Base-by-base conservation (phyloP, 805 yeast species). In the Myxozyma geophila region DNA sequence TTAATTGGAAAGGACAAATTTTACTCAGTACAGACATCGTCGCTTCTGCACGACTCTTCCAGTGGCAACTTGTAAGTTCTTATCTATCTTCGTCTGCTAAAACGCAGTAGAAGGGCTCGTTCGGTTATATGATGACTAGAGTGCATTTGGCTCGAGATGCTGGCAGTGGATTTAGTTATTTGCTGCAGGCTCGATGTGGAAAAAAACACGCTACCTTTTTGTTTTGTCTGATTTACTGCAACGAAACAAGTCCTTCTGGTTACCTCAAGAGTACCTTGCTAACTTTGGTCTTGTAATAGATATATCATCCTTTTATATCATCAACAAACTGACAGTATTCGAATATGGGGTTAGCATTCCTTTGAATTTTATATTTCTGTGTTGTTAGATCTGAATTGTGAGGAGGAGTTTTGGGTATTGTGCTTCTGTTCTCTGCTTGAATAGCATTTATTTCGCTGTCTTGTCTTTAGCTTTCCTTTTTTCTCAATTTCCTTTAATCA, bases 111-210 rank as follows among this genome's bases (percentile, higher is more conserved):
- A 13, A 48, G 36, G 2, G 13, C 37, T 35, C 41, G 36, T 53
- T 28, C 33, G 7, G 39, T 59, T 49, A 33, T 51, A 82, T 88
- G 95, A 88, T 88, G 95, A 88, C 85, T 80, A 80, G 96, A 90
- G 96, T 90, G 96, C 96, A 90, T 90, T 90, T 90, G 96, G 96
- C 96, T 90, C 96, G 93, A 89, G 96, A 87, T 87, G 75, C 82
- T 41, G n/a, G 5, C 15, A 19, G 52, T 23, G 21, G 51, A 17
- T 50, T 54, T 44, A 41, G 12, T 54, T 47, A 44, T 58, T 47
- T 17, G 58, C 47, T 37, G 80, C 76, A 82, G 90, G 86, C 59
- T 59, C 90, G 90, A 82, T 90, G 96, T 90, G 96, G 96, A 90
- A 88, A 88, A 88, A 88, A 81, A 85, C 95, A 83, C 87, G 96